Evolutionary conservation across 164 flowering plant species (phyloP).

Genomic region (Magnolia kwangsiensis): DNA sequence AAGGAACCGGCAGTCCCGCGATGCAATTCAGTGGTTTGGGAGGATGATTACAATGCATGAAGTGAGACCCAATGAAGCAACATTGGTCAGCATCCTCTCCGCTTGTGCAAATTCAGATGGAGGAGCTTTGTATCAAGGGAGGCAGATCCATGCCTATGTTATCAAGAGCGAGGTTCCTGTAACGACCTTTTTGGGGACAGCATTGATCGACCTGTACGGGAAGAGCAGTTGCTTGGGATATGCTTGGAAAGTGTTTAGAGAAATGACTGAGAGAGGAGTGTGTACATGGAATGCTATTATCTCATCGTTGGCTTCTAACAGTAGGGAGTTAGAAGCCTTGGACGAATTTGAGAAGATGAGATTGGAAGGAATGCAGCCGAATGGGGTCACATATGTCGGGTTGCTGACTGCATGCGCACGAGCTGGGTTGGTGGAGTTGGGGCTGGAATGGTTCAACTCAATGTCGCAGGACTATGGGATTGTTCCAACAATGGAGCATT

Average conservation of each 20-base stretch:
- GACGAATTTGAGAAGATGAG: constrained; percentile 57
- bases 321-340: constrained; percentile 52
- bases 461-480: constrained; percentile 42
- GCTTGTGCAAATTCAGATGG: constrained; percentile 47
- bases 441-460: constrained; percentile 43
- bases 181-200: constrained; percentile 50
- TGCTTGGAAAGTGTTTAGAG: constrained; percentile 39
- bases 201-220: constrained; percentile 65
- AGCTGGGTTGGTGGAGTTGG: constrained; percentile 44
- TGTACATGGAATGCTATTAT: constrained; percentile 84
- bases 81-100: constrained; percentile 64
- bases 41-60: constrained; percentile 43
- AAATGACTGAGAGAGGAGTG: constrained; percentile 38
- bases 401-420: constrained; percentile 76
- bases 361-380: constrained; percentile 32
- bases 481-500: constrained; percentile 67
- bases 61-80: constrained; percentile 67
- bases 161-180: constrained; percentile 35
- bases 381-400: constrained; percentile 62
- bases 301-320: constrained; percentile 52
- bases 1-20: constrained; percentile 33
- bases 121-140: constrained; percentile 46
- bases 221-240: constrained; percentile 44
- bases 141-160: constrained; percentile 61
- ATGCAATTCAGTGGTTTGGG: constrained; percentile 46